phyloP scores from a whole-genome alignment of 495 filamentous ascomycete species.

The Tetracladium marchalianum region DNA sequence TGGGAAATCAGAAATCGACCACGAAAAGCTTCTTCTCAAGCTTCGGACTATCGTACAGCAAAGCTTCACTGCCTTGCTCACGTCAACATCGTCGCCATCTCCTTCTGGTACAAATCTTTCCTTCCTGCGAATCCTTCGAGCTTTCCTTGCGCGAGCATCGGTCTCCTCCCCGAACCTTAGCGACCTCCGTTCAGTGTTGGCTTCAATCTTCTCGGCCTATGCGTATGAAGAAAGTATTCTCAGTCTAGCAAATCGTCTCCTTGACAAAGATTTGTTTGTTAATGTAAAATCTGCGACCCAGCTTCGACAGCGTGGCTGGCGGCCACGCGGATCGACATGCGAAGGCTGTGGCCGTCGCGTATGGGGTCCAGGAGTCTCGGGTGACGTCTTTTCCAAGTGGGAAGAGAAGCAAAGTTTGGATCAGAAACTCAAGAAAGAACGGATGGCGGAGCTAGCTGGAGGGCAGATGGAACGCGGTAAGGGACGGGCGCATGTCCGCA shows the following conservation, averaged over 20 bases:
- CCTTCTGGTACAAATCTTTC: slow-evolving; percentile 45
- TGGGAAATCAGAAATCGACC: slow-evolving; percentile 25
- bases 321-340: slow-evolving; percentile 74
- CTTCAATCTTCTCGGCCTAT: slow-evolving; percentile 89
- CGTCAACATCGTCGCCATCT: slow-evolving; percentile 43
- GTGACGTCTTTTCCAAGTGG: slow-evolving; percentile 73
- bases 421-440: slow-evolving; percentile 27
- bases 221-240: slow-evolving; percentile 86
- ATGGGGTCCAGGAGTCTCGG: slow-evolving; percentile 83
- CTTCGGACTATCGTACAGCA: slow-evolving; percentile 73
- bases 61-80: slow-evolving; percentile 79
- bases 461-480: slow-evolving; percentile 22
- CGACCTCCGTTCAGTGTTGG: slow-evolving; percentile 74
- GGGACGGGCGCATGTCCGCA: slow-evolving; percentile 18
- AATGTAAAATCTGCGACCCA: slow-evolving; percentile 66
- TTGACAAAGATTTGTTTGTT: slow-evolving; percentile 84
- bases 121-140: slow-evolving; percentile 82
- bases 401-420: slow-evolving; percentile 49
- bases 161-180: slow-evolving; percentile 74
- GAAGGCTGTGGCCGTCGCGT: slow-evolving; percentile 74
- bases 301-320: slow-evolving; percentile 81
- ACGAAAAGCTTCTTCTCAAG: slow-evolving; percentile 48
- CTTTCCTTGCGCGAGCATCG: slow-evolving; percentile 79
- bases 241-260: slow-evolving; percentile 69
- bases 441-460: slow-evolving; percentile 15